Conservation (phyloP, 2,329 filamentous ascomycete species). For the Fusarium poae region DNA sequence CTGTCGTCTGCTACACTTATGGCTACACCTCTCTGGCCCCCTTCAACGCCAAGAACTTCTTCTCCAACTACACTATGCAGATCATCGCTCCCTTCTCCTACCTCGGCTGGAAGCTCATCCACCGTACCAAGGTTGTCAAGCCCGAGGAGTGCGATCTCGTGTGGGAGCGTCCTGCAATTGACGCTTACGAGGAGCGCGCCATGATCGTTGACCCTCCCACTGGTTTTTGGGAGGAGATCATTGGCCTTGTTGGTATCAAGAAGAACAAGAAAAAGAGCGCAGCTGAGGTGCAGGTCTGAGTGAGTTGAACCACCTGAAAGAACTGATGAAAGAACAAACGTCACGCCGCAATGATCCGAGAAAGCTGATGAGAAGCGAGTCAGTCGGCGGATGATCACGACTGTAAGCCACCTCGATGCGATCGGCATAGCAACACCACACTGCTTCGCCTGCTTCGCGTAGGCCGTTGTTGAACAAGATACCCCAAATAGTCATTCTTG, state of each 20-base stretch:
- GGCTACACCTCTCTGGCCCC: conserved; percentile 66
- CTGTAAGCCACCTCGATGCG: neutral
- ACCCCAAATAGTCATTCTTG: conserved; percentile 15
- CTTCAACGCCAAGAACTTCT: conserved; percentile 59
- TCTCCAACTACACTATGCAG: conserved; percentile 65
- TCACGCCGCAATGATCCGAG: neutral
- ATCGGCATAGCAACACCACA: neutral
- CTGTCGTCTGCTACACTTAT: conserved; percentile 57
- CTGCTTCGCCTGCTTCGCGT: conserved; percentile 1
- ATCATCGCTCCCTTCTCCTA: conserved; percentile 63
- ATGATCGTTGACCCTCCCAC: conserved; percentile 54
- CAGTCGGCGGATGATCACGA: neutral
- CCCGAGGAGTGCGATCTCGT: conserved; percentile 66
- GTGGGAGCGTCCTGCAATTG: conserved; percentile 66
- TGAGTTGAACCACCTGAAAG: neutral
- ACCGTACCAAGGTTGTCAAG: conserved; percentile 64
- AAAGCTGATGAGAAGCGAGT: neutral
- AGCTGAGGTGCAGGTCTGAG: conserved; percentile 30
- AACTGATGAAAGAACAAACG: neutral
- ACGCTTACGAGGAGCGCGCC: conserved; percentile 62
- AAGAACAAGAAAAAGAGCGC: conserved; percentile 25
- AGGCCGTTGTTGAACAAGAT: conserved; percentile 11
- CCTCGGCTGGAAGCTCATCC: conserved; percentile 69
- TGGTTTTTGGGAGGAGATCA: conserved; percentile 53
- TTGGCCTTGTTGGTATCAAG: conserved; percentile 31